Percentiles rank a stretch among this genome's conserved stretches.
Evolutionary conservation across 345 rosid genomes (phyloP).

Genomic region (Salix suchowensis): DNA sequence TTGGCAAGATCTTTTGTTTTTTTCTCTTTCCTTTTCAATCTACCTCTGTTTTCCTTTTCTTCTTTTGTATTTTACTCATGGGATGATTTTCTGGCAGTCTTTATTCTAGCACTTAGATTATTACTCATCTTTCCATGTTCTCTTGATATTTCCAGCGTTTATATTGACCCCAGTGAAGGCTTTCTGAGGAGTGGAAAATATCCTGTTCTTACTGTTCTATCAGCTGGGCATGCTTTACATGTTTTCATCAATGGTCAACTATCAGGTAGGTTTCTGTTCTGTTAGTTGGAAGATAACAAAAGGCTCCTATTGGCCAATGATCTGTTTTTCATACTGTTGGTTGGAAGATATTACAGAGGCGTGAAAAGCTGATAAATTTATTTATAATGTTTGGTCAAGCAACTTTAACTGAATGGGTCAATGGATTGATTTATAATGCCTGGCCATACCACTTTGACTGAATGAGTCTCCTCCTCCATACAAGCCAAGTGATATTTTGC

Average conservation of each 20-base stretch:
- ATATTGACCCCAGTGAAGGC: slow-evolving; percentile 27
- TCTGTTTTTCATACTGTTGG: background rate
- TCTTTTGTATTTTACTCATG: background rate
- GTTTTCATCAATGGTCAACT: slow-evolving; percentile 77
- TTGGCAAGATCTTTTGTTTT: background rate
- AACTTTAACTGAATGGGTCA: background rate
- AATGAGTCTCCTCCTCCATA: background rate
- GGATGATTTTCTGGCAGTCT: background rate
- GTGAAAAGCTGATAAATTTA: background rate
- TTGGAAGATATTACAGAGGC: background rate
- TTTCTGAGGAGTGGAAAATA: slow-evolving; percentile 29
- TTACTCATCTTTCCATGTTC: background rate
- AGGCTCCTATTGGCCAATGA: background rate
- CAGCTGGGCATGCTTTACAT: slow-evolving; percentile 81
- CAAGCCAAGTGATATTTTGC: too few species aligned
- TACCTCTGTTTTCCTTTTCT: background rate
- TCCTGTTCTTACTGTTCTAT: slow-evolving; percentile 44
- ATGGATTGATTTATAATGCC: background rate
- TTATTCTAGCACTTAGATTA: background rate
- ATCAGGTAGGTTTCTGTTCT: slow-evolving; percentile 38
- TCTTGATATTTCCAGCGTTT: slow-evolving; percentile 23
- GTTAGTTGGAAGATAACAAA: background rate
- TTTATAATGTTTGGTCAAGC: background rate
- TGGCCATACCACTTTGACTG: background rate
- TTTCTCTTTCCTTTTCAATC: background rate